Percentiles rank a stretch among this genome's conserved stretches.
Evolutionary conservation across 2,329 filamentous ascomycete species (phyloP).

Genomic region (Cladosporium sp.): DNA sequence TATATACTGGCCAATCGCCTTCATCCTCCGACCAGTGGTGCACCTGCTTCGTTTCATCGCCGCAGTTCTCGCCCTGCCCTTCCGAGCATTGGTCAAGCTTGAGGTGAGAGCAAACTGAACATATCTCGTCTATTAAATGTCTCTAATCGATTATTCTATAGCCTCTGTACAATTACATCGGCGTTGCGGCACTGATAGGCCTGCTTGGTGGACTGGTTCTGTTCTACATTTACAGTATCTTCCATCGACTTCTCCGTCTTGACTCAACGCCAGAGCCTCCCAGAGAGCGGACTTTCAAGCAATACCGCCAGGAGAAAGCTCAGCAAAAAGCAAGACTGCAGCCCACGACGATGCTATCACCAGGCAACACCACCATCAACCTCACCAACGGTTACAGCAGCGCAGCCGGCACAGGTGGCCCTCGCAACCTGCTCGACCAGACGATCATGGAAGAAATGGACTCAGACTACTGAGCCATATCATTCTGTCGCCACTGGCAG

Average conservation of each 20-base stretch:
- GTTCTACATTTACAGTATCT: slow-evolving; percentile 55
- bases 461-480: slow-evolving; percentile 44
- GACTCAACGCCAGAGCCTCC: slow-evolving; percentile 21
- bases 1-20: slow-evolving; percentile 48
- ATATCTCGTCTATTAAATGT: not conserved
- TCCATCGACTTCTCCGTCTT: slow-evolving; percentile 26
- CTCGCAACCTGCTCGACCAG: slow-evolving; percentile 59
- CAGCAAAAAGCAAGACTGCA: slow-evolving; percentile 27
- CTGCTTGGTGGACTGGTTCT: slow-evolving; percentile 61
- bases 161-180: slow-evolving; percentile 59
- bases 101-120: slow-evolving; percentile 48
- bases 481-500: slow-evolving; percentile 9
- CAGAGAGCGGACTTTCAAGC: slow-evolving; percentile 30
- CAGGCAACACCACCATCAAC: slow-evolving; percentile 26
- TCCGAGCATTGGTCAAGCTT: slow-evolving; percentile 53
- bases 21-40: slow-evolving; percentile 54
- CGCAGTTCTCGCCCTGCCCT: slow-evolving; percentile 48
- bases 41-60: slow-evolving; percentile 47
- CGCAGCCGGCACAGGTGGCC: slow-evolving; percentile 34
- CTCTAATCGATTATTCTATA: slow-evolving; percentile 24
- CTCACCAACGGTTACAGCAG: slow-evolving; percentile 32
- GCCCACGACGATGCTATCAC: slow-evolving; percentile 23
- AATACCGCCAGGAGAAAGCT: slow-evolving; percentile 36
- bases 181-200: slow-evolving; percentile 68
- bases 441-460: slow-evolving; percentile 74